Base-by-base conservation (phyloP, 129 eudicot species). In the Oenanthe sinensis region DNA sequence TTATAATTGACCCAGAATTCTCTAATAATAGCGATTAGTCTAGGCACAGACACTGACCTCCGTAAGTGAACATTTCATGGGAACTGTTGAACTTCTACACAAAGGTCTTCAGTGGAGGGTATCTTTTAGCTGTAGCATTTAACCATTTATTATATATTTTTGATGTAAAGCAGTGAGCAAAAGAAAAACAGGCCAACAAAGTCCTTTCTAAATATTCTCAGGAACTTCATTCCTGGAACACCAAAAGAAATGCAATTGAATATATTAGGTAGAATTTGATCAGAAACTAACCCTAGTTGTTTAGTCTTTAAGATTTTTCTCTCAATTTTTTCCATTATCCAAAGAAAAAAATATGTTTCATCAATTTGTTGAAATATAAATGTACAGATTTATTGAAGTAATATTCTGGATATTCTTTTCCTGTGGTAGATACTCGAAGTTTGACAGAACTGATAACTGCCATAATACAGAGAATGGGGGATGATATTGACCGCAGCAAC, bases 381-480 rank as follows among this genome's bases (percentile, higher is more conserved):
- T 60, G 5, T 60, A 22, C 67, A 24, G 68, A 60, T 55, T 55
- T 55, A 60, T n/a, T n/a, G 68, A 68, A 68, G 4, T 68, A 28
- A 28, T 68, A 30, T 68, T 71, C 28, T 40, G 26, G 75, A 36
- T 71, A 6, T 48, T 8, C 47, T 71, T 52, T 60, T 60, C 33
- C 33, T n/a, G 73, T 74, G 83, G 54, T 77, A 95, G 97, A 89
- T 82, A 87, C 94, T 58, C 87, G 88, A 81, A 95, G 87, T 87
- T 83, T 95, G 89, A 83, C 99, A 6, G 95, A 95, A 46, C 89
- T 95, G 47, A 87, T 90, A 81, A 89, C 97, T 68, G 89, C 95
- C 44, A 90, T 92, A 68, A 90, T 95, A 85, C 97, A 92, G 75
- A 92, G 99, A 85, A 79, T 92, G 78, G 96, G 96, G 22, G 92